Base-by-base conservation (phyloP, 2,329 filamentous ascomycete species). In the Teratosphaeria destructans region DNA sequence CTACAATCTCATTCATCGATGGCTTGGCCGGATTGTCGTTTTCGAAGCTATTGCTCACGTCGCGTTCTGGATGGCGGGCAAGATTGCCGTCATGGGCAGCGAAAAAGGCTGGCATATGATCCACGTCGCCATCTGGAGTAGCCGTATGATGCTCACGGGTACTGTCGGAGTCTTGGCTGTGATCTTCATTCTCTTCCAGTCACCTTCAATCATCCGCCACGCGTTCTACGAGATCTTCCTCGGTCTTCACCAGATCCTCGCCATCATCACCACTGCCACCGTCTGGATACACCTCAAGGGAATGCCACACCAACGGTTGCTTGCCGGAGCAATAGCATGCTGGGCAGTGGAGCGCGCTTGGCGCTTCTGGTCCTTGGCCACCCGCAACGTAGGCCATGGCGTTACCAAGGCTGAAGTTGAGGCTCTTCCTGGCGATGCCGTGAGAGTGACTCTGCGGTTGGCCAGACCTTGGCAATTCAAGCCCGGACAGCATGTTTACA, bases 141-240 rank as follows among this genome's bases (percentile, higher is more conserved):
- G 77, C 56, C 70, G 74, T 1, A 82, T 82, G 66, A 76, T 87
- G 66, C 69, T 83, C 64, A 85, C 76, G 56, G 87, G 87, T 7
- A 84, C 87, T 59, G 78, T 89, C 62, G 82, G 78, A 52, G 83
- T 81, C 7, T 74, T 78, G 62, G 82, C 85, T 0, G 83, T 90
- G 61, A 73, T 85, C 14, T 79, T 79, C 62, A 81, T 92, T 57
- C 73, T 82, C 49, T 75, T 91, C 59, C 87, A 90, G 66, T 87
- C 88, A 0, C 81, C 83, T 53, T 89, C 87, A 54, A 80, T 86
- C 57, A 74, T 90, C 32, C 82, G 89, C 59, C 88, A 92, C 70
- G 88, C 88, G 16, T 90, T 87, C 70, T 92, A 92, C 72, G 88
- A 92, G 73, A 82, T 80, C 1, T 92, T 92, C 79, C 84, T 91